These are phyloP conservation scores for Peribolospora baueri DNA, from an alignment of 768 basidiomycete genomes.

Conservation along the genomic window DNA sequence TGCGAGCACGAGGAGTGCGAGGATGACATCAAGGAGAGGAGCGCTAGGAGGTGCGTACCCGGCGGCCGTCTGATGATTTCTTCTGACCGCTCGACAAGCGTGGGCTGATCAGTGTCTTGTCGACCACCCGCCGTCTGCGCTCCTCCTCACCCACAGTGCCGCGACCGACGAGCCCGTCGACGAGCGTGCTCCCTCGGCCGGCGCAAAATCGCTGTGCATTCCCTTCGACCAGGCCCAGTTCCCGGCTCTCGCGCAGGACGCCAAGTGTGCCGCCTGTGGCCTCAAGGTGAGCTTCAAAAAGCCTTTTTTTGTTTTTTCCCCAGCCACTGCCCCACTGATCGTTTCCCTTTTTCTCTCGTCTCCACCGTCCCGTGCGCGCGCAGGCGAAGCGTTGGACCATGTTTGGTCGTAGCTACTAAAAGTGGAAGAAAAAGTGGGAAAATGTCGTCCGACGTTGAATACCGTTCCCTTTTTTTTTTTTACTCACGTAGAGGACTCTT, in stretches of 20 bases:
- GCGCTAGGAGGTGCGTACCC: slow-evolving; percentile 45
- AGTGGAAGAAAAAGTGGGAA: neutral
- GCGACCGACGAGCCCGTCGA: slow-evolving; percentile 60
- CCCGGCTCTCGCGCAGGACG: slow-evolving; percentile 54
- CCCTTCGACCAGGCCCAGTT: slow-evolving; percentile 78
- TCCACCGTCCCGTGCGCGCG: neutral
- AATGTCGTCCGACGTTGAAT: slow-evolving; percentile 16
- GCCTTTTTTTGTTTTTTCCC: too few species aligned
- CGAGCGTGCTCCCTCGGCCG: slow-evolving; percentile 85
- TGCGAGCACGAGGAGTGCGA: slow-evolving; percentile 82
- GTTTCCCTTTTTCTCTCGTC: too few species aligned
- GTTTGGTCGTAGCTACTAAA: slow-evolving; percentile 67
- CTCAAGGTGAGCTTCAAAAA: slow-evolving; percentile 3
- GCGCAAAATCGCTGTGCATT: slow-evolving; percentile 88
- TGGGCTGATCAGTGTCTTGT: neutral
- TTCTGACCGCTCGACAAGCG: neutral
- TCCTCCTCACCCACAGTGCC: slow-evolving; percentile 8
- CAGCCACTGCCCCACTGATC: too few species aligned
- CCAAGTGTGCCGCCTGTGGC: slow-evolving; percentile 73
- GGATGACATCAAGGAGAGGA: slow-evolving; percentile 92
- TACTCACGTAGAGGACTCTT: neutral
- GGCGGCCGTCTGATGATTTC: neutral
- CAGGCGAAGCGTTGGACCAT: slow-evolving; percentile 66
- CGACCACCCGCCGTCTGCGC: slow-evolving; percentile 2
- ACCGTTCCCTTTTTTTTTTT: neutral